phyloP scores from a whole-genome alignment of 805 yeast genomes.

The Spathaspora sp. region DNA sequence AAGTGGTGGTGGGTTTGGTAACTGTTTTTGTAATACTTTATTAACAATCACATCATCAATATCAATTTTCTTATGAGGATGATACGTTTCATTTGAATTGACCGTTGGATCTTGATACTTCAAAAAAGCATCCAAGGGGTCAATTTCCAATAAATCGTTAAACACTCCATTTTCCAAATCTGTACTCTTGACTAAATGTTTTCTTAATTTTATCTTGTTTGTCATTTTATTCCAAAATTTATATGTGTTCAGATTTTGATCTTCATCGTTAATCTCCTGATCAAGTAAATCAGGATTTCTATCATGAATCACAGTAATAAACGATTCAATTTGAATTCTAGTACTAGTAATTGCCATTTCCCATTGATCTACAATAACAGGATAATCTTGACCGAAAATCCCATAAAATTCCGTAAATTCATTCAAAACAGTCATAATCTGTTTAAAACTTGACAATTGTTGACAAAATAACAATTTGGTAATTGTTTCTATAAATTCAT shows the following conservation, averaged over 20 bases:
- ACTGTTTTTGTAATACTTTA: constrained; percentile 1
- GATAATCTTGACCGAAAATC: constrained; percentile 22
- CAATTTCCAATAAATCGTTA: constrained; percentile 24
- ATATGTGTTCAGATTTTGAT: constrained; percentile 16
- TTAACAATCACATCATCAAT: constrained; percentile 12
- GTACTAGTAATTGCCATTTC: constrained; percentile 31
- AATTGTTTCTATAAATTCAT: constrained; percentile 46
- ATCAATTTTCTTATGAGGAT: constrained; percentile 18
- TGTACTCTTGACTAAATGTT: constrained; percentile 22
- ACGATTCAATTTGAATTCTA: constrained; percentile 34
- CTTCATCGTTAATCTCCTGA: constrained; percentile 31
- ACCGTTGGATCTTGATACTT: constrained; percentile 23
- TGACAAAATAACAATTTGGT: constrained; percentile 35
- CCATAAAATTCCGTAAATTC: constrained; percentile 23
- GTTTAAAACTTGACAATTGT: constrained; percentile 30
- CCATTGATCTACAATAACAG: constrained; percentile 37
- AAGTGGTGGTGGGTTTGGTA: constrained; percentile 15
- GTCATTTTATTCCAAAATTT: constrained; percentile 28
- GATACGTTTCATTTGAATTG: constrained; percentile 25
- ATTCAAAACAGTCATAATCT: constrained; percentile 18
- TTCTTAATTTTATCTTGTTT: constrained; percentile 14
- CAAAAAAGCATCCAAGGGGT: constrained; percentile 26
- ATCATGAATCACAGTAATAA: constrained; percentile 24
- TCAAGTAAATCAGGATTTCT: constrained; percentile 36
- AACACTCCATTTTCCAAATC: constrained; percentile 31